Conservation (phyloP, 2,329 filamentous ascomycete species). For the Monosporascus sp. region DNA sequence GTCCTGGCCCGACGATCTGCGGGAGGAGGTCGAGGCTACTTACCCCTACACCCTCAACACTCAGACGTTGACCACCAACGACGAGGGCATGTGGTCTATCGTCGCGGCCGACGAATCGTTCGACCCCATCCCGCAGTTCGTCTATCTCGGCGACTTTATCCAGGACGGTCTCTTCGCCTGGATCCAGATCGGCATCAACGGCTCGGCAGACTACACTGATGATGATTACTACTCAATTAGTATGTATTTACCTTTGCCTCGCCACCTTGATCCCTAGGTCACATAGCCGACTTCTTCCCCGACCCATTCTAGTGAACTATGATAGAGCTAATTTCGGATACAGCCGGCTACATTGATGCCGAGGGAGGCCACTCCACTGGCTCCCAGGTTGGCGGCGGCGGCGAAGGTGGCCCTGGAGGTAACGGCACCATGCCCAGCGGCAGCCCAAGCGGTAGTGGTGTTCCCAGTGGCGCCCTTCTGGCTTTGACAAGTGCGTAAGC, state of each 20-base stretch:
- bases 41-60: constrained; percentile 26
- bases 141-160: constrained; percentile 44
- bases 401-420: constrained; percentile 7
- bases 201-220: constrained; percentile 27
- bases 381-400: constrained; percentile 4
- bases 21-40: constrained; percentile 23
- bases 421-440: constrained; percentile 16
- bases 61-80: constrained; percentile 23
- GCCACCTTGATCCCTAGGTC: background rate
- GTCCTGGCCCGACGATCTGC: constrained; percentile 27
- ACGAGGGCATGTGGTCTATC: constrained; percentile 28
- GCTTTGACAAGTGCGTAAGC: background rate
- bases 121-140: constrained; percentile 47
- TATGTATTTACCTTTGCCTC: constrained; percentile 1
- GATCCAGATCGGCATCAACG: constrained; percentile 43
- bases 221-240: constrained; percentile 21
- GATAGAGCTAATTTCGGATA: background rate
- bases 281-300: too few relatives aligned
- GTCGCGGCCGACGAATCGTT: constrained; percentile 21
- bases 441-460: background rate
- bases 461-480: background rate
- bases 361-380: constrained; percentile 23
- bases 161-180: constrained; percentile 42
- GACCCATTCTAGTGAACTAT: too few relatives aligned
- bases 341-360: constrained; percentile 19